These are phyloP conservation scores for Stentor coeruleus DNA, from an alignment of 73 alveolate species.

Conservation along the genomic window DNA sequence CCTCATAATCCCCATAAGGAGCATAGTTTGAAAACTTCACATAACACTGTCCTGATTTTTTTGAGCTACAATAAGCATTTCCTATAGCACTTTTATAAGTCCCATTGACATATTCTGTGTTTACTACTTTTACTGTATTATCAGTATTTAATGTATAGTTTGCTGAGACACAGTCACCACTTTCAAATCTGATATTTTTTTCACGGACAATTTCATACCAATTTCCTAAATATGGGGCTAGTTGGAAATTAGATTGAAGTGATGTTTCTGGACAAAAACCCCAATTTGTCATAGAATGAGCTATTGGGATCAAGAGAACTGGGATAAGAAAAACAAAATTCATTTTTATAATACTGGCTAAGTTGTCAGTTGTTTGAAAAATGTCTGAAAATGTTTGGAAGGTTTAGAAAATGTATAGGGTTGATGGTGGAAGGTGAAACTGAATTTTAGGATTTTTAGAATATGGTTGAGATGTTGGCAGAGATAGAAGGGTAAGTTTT, in stretches of 20 bases:
- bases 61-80: slow-evolving; percentile 26
- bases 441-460: background rate
- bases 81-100: slow-evolving; percentile 15
- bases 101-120: slow-evolving; percentile 16
- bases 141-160: slow-evolving; percentile 26
- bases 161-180: slow-evolving; percentile 31
- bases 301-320: background rate
- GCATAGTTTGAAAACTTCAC: slow-evolving; percentile 24
- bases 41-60: slow-evolving; percentile 25
- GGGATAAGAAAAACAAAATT: background rate
- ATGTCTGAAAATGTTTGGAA: background rate
- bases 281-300: background rate
- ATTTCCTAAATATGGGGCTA: background rate
- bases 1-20: slow-evolving; percentile 36
- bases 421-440: no score
- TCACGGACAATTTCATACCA: slow-evolving; percentile 22
- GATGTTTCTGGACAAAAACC: background rate
- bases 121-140: slow-evolving; percentile 24
- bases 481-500: no score
- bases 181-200: background rate
- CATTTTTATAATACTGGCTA: no score
- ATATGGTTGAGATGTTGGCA: background rate
- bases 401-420: background rate
- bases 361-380: background rate
- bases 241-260: background rate